phyloP scores from a whole-genome alignment of 2,329 filamentous ascomycete species.

The Stachybotrys echinatus region DNA sequence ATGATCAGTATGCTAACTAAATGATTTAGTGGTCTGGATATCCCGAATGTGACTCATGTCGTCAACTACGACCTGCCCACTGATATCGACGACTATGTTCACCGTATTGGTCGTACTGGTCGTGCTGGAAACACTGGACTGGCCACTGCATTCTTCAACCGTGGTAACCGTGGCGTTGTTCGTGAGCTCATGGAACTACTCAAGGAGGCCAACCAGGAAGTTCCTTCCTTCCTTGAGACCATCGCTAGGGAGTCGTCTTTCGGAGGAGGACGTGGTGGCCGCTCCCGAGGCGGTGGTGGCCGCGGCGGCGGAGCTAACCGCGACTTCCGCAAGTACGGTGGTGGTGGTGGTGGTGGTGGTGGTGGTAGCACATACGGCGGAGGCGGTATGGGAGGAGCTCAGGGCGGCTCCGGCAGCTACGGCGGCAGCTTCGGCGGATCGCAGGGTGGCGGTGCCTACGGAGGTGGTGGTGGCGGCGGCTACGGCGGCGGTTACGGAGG shows the following conservation, averaged over 20 bases:
- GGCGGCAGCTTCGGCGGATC: conserved; percentile 40
- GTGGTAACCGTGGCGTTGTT: conserved; percentile 96
- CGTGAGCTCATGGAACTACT: conserved; percentile 95
- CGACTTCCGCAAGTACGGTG: conserved; percentile 81
- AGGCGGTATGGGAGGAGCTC: conserved; percentile 25
- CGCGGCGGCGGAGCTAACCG: conserved; percentile 71
- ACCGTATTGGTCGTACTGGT: conserved; percentile 98
- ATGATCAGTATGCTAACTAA: background rate
- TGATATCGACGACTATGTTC: conserved; percentile 97
- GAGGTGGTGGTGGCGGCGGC: conserved; percentile 32
- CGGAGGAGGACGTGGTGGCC: conserved; percentile 63
- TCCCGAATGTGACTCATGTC: conserved; percentile 93
- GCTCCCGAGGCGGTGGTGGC: conserved; percentile 46
- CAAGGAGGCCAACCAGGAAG: conserved; percentile 97
- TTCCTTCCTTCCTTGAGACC: conserved; percentile 90
- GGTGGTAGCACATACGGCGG: conserved; percentile 38
- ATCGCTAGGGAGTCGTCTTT: conserved; percentile 93
- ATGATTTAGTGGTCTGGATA: conserved; percentile 63
- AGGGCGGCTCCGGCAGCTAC: conserved; percentile 23
- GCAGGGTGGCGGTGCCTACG: conserved; percentile 31
- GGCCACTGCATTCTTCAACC: conserved; percentile 99
- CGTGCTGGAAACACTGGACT: conserved; percentile 99
- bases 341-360: conserved; percentile 36
- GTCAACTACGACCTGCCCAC: conserved; percentile 99
- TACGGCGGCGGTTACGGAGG: conserved; percentile 39